These are phyloP conservation scores for Lactarius akahatsu DNA, from an alignment of 768 basidiomycete species.

Conservation along the genomic window DNA sequence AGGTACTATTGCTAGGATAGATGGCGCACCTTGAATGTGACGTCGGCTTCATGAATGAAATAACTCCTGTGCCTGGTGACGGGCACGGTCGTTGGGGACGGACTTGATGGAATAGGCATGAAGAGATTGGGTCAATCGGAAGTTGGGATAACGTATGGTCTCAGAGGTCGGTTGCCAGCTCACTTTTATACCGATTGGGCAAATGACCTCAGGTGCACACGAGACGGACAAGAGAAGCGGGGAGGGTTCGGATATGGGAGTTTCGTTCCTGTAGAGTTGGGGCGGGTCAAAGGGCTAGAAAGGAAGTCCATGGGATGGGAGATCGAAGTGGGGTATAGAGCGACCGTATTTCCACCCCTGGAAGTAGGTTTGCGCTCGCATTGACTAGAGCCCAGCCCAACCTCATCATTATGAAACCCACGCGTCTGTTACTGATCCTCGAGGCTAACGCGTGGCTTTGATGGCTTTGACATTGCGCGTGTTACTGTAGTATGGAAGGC, in stretches of 20 bases:
- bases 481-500: background rate
- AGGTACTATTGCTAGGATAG: background rate
- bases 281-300: background rate
- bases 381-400: constrained; percentile 9
- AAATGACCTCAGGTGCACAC: constrained; percentile 1
- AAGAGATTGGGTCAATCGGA: background rate
- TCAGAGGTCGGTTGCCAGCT: constrained; percentile 2
- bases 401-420: constrained; percentile 19
- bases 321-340: constrained; percentile 11
- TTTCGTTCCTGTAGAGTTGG: constrained; percentile 3
- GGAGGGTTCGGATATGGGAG: constrained; percentile 3
- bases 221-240: constrained; percentile 7
- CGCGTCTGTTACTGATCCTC: constrained; percentile 16
- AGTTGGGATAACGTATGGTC: constrained; percentile 10
- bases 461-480: constrained; percentile 16
- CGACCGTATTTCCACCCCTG: constrained; percentile 17
- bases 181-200: constrained; percentile 17
- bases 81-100: background rate
- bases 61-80: constrained; percentile 11
- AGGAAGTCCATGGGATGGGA: constrained; percentile 16
- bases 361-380: constrained; percentile 14
- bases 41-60: constrained; percentile 21
- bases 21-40: constrained; percentile 9
- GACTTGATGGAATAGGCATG: constrained; percentile 11
- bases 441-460: constrained; percentile 23